Base-by-base conservation (phyloP, 2,329 filamentous ascomycete genomes). In the Aspergillus sp. region DNA sequence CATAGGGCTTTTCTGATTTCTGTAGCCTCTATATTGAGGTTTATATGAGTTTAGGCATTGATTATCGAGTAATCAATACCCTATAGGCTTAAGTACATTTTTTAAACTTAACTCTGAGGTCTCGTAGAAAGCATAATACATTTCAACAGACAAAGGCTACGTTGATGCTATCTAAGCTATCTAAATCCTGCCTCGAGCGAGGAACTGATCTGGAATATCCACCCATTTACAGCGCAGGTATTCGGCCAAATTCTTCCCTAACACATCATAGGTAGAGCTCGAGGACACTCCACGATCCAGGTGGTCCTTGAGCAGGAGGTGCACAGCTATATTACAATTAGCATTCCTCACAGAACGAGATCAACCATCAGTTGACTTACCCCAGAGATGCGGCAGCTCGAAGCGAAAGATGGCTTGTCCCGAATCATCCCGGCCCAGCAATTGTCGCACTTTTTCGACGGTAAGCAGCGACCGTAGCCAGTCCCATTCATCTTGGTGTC, bases 331-430 rank as follows among this genome's bases (percentile, higher is more conserved):
- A 17, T 1, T 2, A 31, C 8, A 6, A 4, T 52, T 33, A 52
- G 50, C 14, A 52, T 9, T 40, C 6, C 14, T 40, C 19, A 21
- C 21, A 21, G 21, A 21, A 21, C 1, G 21, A 21, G 21, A 21
- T 21, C 21, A 21, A 21, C 1, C 21, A 21, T 21, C 21, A 21
- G 21, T 21, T 21, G 21, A 21, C 50, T 12, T 35, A 52, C 50
- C 74, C 37, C 69, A 63, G 25, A 79, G 69, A 43, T 76, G 73
- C 6, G 78, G 73, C 23, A 82, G 68, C 66, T 82, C 80, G 31
- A 80, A 79, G 0, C 79, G 71, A 48, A 81, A 79, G 40, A 82
- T 72, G 9, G 54, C 55, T 9, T 12, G 62, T 50, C 9, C 66
- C 8, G 15, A 21, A 14, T 56, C 40, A 17, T 56, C 54, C 4